These are phyloP conservation scores for Populus hybrid DNA, from an alignment of 441 rosid species.

Conservation along the genomic window DNA sequence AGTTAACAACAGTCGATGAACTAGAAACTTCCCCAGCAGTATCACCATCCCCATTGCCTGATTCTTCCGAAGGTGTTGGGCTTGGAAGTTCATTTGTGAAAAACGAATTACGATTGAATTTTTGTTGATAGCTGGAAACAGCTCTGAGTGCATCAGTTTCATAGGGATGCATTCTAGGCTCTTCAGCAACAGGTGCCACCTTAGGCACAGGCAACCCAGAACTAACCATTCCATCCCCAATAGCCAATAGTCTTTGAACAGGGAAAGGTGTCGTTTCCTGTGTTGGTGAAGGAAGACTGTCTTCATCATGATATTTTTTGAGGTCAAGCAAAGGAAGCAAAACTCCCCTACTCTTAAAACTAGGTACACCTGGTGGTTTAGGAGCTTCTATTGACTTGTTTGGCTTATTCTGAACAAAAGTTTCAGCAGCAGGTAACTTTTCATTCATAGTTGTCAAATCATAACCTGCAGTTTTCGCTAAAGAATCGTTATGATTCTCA, in stretches of 20 bases:
- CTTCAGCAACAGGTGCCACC: constrained; percentile 32
- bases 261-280: constrained; percentile 61
- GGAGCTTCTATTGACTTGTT: constrained; percentile 35
- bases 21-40: constrained; percentile 72
- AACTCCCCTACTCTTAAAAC: constrained; percentile 49
- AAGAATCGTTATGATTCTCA: constrained; percentile 25
- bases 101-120: constrained; percentile 54
- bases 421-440: constrained; percentile 30
- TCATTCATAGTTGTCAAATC: constrained; percentile 23
- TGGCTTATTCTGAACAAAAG: constrained; percentile 27
- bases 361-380: constrained; percentile 38
- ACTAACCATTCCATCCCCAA: constrained; percentile 37
- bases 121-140: constrained; percentile 78
- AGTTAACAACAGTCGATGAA: constrained; percentile 26
- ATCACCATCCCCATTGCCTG: constrained; percentile 52
- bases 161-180: constrained; percentile 53
- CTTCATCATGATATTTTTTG: constrained; percentile 89
- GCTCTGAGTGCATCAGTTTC: constrained; percentile 76
- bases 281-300: constrained; percentile 97
- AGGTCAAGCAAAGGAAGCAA: constrained; percentile 83
- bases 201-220: constrained; percentile 34
- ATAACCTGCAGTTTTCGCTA: constrained; percentile 29
- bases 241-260: constrained; percentile 34
- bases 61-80: constrained; percentile 94
- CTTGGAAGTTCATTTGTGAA: constrained; percentile 74